Percentiles rank a stretch among this genome's conserved stretches.
phyloP scores from a whole-genome alignment of 108 stramenopile species.

The Skeletonema grethae region DNA sequence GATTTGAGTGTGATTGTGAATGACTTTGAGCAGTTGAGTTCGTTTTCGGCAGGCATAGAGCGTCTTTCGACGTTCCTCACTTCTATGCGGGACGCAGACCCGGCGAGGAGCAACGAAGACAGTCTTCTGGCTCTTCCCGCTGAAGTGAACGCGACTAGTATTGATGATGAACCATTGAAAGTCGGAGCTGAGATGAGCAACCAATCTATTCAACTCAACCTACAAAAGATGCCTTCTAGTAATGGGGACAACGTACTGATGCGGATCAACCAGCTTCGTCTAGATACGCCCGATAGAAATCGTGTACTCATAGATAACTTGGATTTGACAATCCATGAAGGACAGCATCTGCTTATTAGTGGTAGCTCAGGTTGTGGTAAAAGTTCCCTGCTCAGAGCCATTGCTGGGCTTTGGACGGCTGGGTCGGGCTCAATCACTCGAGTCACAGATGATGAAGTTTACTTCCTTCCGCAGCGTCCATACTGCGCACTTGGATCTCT shows the following conservation, averaged over 20 bases:
- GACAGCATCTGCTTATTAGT: slow-evolving; percentile 89
- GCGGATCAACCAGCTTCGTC: slow-evolving; percentile 53
- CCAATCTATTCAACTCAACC: slow-evolving; percentile 36
- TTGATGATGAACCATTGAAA: background rate
- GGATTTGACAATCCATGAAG: slow-evolving; percentile 57
- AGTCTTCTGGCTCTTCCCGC: slow-evolving; percentile 32
- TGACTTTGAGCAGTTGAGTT: slow-evolving; percentile 90
- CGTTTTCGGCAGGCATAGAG: slow-evolving; percentile 91
- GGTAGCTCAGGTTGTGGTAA: slow-evolving; percentile 91
- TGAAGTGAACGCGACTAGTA: slow-evolving; percentile 17
- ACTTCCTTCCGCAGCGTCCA: slow-evolving; percentile 95
- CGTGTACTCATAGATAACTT: slow-evolving; percentile 69
- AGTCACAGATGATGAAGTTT: slow-evolving; percentile 72
- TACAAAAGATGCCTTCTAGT: slow-evolving; percentile 26
- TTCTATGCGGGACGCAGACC: slow-evolving; percentile 75
- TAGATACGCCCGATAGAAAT: slow-evolving; percentile 81
- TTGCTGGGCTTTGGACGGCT: slow-evolving; percentile 92
- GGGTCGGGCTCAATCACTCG: slow-evolving; percentile 83
- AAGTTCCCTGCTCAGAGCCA: slow-evolving; percentile 79
- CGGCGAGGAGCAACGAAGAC: slow-evolving; percentile 44
- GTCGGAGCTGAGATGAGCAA: background rate
- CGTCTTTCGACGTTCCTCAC: slow-evolving; percentile 79
- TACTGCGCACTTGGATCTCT: slow-evolving; percentile 91
- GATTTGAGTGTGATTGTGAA: slow-evolving; percentile 86
- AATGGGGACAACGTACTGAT: slow-evolving; percentile 38